These are phyloP conservation scores for Triticum timopheevii DNA, from an alignment of 176 grass and related monocot genomes.

Conservation along the genomic window DNA sequence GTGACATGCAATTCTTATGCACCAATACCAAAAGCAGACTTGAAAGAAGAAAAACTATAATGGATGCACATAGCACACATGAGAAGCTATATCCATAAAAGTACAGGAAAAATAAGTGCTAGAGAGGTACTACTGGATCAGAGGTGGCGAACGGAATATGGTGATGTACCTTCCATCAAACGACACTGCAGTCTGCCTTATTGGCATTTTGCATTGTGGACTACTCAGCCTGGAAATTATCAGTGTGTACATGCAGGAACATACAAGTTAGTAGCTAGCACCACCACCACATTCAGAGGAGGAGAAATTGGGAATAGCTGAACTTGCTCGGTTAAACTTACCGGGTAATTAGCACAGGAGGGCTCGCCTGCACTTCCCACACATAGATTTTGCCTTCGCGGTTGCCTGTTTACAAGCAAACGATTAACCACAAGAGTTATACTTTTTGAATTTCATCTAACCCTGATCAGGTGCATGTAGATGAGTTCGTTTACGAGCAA, in stretches of 20 bases:
- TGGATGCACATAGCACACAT: neutral
- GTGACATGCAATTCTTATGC: neutral
- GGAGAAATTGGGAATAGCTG: neutral
- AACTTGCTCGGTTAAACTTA: constrained; percentile 15
- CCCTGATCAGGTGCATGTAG: constrained; percentile 4
- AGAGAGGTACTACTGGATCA: neutral
- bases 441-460: neutral
- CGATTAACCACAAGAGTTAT: neutral
- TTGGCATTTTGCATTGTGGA: constrained; percentile 67
- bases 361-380: constrained; percentile 88
- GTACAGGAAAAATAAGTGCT: neutral
- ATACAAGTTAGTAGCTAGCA: neutral
- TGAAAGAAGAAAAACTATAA: neutral
- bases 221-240: constrained; percentile 51
- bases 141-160: neutral
- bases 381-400: constrained; percentile 91
- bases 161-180: constrained; percentile 77
- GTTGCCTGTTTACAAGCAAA: constrained; percentile 54
- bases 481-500: neutral
- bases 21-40: neutral
- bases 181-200: constrained; percentile 83
- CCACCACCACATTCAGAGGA: neutral
- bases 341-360: constrained; percentile 61
- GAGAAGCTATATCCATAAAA: neutral
- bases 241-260: neutral